Conservation (phyloP, 2,329 filamentous ascomycete genomes). For the Chrysoporthe puriensis region DNA sequence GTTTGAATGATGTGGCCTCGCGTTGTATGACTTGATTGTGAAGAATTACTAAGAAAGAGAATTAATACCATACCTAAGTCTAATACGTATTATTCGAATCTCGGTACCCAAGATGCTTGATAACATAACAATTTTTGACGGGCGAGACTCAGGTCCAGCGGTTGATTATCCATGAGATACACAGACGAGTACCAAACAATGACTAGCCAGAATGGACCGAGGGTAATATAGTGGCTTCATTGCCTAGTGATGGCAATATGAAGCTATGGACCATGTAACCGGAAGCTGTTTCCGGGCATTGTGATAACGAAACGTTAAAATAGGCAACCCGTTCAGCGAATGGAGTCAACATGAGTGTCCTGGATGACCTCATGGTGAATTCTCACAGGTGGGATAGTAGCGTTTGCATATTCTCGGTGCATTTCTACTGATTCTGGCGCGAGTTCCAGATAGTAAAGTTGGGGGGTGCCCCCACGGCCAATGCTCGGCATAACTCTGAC, state of each 20-base stretch:
- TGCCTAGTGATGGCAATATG: background rate
- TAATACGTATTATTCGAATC: too few species aligned
- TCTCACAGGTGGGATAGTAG: background rate
- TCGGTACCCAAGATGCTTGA: too few species aligned
- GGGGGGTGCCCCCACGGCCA: background rate
- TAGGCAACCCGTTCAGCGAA: background rate
- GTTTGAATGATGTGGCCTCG: too few species aligned
- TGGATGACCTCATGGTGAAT: background rate
- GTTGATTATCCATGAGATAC: background rate
- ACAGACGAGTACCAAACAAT: background rate
- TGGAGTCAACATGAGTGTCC: background rate
- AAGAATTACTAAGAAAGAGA: too few species aligned
- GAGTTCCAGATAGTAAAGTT: background rate
- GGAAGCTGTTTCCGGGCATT: background rate
- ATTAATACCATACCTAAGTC: too few species aligned
- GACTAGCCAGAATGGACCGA: background rate
- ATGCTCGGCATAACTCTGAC: background rate
- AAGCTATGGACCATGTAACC: background rate
- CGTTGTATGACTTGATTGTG: too few species aligned
- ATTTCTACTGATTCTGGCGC: background rate
- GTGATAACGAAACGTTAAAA: background rate
- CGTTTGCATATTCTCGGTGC: background rate
- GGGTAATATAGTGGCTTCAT: background rate
- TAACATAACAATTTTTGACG: background rate
- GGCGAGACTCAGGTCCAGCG: background rate